Conservation (phyloP, 805 yeast species). For the Saccharomycopsis guyanensis region DNA sequence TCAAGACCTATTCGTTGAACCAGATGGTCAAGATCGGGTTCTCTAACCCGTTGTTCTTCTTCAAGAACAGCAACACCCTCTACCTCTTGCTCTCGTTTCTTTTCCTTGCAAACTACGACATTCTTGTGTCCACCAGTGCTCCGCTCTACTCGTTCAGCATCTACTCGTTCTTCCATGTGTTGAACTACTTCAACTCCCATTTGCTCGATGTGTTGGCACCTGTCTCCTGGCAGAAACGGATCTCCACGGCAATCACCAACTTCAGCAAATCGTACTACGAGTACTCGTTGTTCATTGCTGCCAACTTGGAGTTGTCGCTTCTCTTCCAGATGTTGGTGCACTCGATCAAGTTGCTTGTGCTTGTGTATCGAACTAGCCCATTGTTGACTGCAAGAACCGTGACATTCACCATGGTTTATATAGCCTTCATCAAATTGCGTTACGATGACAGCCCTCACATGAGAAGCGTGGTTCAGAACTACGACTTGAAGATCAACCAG, state of each 20-base stretch:
- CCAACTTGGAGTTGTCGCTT: conserved; percentile 40
- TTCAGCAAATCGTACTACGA: conserved; percentile 36
- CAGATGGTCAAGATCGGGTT: conserved; percentile 26
- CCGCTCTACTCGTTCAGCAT: conserved; percentile 54
- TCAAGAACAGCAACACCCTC: conserved; percentile 44
- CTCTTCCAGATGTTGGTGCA: conserved; percentile 33
- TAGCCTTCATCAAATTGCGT: conserved; percentile 52
- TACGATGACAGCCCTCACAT: conserved; percentile 50
- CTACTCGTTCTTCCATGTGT: conserved; percentile 57
- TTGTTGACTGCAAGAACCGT: conserved; percentile 30
- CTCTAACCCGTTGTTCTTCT: conserved; percentile 29
- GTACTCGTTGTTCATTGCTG: conserved; percentile 36
- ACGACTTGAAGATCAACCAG: conserved; percentile 36
- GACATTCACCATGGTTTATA: conserved; percentile 37
- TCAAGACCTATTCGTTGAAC: conserved; percentile 35
- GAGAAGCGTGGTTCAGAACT: conserved; percentile 39
- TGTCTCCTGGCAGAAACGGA: conserved; percentile 9
- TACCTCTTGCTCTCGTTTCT: conserved; percentile 42
- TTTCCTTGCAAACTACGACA: conserved; percentile 36
- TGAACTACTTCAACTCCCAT: conserved; percentile 48
- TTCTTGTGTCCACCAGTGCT: conserved; percentile 35
- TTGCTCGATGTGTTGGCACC: background rate
- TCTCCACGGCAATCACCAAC: conserved; percentile 27
- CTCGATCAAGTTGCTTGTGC: conserved; percentile 35
- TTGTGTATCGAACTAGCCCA: conserved; percentile 27